Evolutionary conservation across 306 rosid species (phyloP).

Genomic region (Hippophae gyantsensis): DNA sequence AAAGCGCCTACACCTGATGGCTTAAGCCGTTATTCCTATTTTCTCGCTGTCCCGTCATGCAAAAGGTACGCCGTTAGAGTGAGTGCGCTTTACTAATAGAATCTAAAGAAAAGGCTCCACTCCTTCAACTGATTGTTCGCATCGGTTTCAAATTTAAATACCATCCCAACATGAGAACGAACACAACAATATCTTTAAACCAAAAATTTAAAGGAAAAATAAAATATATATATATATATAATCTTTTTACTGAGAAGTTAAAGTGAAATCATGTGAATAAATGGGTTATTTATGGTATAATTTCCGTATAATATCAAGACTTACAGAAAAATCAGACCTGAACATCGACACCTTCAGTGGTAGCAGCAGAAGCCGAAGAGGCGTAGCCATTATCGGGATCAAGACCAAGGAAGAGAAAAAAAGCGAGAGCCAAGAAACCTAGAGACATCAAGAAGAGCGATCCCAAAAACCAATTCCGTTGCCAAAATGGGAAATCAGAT

Average conservation of each 20-base stretch:
- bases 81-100: background rate
- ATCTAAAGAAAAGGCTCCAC: background rate
- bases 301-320: background rate
- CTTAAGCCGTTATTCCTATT: background rate
- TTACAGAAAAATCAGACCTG: background rate
- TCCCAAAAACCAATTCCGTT: slow-evolving; percentile 77
- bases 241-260: no score
- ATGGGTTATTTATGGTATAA: background rate
- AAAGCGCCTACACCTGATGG: background rate
- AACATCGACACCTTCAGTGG: slow-evolving; percentile 91
- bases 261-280: background rate
- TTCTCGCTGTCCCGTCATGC: background rate
- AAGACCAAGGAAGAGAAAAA: slow-evolving; percentile 63
- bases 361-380: slow-evolving; percentile 51
- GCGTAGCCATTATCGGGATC: slow-evolving; percentile 45
- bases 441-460: slow-evolving; percentile 73
- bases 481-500: slow-evolving; percentile 83
- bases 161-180: no score
- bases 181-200: no score
- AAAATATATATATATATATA: no score
- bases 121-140: background rate
- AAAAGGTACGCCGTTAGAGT: background rate
- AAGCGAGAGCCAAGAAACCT: slow-evolving; percentile 61
- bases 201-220: background rate
- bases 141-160: no score